Evolutionary conservation across 306 rosid species (phyloP).

Genomic region (Corylus americana): DNA sequence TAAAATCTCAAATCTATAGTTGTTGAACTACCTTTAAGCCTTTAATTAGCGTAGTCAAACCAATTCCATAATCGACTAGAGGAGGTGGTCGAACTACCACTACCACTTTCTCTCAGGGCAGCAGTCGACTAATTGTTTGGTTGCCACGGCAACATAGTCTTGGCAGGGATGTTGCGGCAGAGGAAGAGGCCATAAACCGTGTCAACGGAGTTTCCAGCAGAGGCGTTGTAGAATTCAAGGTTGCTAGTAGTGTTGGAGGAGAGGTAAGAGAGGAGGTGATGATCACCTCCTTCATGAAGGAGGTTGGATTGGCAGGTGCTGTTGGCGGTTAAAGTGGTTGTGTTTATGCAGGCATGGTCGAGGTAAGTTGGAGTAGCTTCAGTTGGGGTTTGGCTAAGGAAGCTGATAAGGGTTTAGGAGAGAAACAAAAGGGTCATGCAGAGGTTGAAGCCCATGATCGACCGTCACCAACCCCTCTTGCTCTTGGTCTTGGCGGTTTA

Average conservation of each 20-base stretch:
- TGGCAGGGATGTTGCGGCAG: constrained; percentile 41
- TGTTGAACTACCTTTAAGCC: too few relatives aligned
- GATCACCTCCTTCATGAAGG: not conserved
- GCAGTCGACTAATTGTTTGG: not conserved
- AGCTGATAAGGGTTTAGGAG: not conserved
- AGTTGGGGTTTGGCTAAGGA: not conserved
- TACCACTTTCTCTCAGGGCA: too few relatives aligned
- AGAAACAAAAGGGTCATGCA: not conserved
- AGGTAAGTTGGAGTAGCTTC: not conserved
- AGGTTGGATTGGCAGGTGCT: constrained; percentile 28
- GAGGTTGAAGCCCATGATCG: not conserved
- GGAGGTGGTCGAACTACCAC: too few relatives aligned
- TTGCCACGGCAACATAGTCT: constrained; percentile 41
- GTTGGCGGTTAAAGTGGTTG: constrained; percentile 33
- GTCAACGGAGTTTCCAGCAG: not conserved
- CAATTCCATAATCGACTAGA: too few relatives aligned
- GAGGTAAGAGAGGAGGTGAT: not conserved
- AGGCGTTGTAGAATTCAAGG: constrained; percentile 20
- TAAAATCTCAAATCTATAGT: too few relatives aligned
- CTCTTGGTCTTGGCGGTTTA: not conserved
- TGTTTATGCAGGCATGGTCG: not conserved
- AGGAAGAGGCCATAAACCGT: constrained; percentile 43
- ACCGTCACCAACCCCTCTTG: not conserved
- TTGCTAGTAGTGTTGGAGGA: too few relatives aligned
- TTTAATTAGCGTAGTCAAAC: too few relatives aligned